phyloP scores from a whole-genome alignment of 495 filamentous ascomycete species.

The Cryomyces antarcticus region DNA sequence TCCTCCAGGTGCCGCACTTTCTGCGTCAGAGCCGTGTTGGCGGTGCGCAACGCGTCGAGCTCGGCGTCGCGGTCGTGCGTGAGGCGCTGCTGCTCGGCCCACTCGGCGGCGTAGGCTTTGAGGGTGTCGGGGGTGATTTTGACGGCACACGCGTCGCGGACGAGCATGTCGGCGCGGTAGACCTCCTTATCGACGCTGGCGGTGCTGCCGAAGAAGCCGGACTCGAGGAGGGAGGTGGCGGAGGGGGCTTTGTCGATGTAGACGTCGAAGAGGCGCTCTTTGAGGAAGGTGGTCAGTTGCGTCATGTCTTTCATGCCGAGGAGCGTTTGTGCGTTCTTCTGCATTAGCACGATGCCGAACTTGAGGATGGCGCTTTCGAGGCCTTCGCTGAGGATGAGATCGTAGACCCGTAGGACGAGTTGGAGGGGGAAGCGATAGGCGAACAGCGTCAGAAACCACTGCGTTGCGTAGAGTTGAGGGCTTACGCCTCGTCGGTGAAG shows the following conservation, averaged over 20 bases:
- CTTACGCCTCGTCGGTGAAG: slow-evolving; percentile 70
- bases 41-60: slow-evolving; percentile 50
- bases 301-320: slow-evolving; percentile 81
- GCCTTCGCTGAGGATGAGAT: slow-evolving; percentile 88
- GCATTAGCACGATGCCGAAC: slow-evolving; percentile 88
- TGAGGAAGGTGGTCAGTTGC: slow-evolving; percentile 66
- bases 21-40: slow-evolving; percentile 38
- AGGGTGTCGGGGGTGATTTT: slow-evolving; percentile 66
- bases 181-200: slow-evolving; percentile 82
- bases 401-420: slow-evolving; percentile 88
- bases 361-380: slow-evolving; percentile 76
- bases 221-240: slow-evolving; percentile 72
- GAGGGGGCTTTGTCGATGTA: slow-evolving; percentile 90
- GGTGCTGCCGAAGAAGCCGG: slow-evolving; percentile 89
- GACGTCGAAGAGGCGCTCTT: slow-evolving; percentile 84
- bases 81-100: slow-evolving; percentile 64
- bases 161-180: slow-evolving; percentile 81
- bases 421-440: slow-evolving; percentile 95
- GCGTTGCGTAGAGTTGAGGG: slow-evolving; percentile 86
- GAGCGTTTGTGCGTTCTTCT: slow-evolving; percentile 65
- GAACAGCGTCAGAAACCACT: slow-evolving; percentile 99
- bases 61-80: slow-evolving; percentile 72
- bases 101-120: slow-evolving; percentile 62
- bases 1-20: slow-evolving; percentile 73
- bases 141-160: slow-evolving; percentile 83